Conservation (phyloP, 2,329 filamentous ascomycete genomes). For the Salinomyces thailandicus region DNA sequence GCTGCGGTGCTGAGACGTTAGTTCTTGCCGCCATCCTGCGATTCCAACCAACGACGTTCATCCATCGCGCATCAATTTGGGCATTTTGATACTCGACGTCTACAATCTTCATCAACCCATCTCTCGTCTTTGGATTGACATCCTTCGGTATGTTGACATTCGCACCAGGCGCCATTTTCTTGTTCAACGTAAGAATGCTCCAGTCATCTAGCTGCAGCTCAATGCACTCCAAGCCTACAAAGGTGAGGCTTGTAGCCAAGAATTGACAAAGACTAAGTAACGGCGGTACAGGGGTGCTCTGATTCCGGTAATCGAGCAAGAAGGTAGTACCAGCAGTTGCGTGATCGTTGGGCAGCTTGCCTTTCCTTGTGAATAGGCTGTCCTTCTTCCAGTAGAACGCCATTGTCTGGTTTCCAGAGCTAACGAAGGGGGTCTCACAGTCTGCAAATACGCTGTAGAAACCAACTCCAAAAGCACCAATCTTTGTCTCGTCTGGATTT, state of each 20-base stretch:
- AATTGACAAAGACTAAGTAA: slow-evolving; percentile 84
- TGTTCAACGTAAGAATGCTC: slow-evolving; percentile 65
- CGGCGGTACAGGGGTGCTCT: slow-evolving; percentile 74
- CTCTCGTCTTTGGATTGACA: slow-evolving; percentile 70
- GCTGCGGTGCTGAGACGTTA: slow-evolving; percentile 31
- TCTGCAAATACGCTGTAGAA: slow-evolving; percentile 99
- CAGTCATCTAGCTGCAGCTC: slow-evolving; percentile 88
- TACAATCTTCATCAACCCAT: slow-evolving; percentile 76
- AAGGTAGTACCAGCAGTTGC: slow-evolving; percentile 63
- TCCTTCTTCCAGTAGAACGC: slow-evolving; percentile 99
- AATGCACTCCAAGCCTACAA: slow-evolving; percentile 78
- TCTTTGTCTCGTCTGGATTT: slow-evolving; percentile 97
- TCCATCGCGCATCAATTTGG: slow-evolving; percentile 84
- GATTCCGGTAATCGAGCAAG: slow-evolving; percentile 84
- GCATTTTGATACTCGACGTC: slow-evolving; percentile 76
- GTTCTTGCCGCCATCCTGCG: slow-evolving; percentile 30
- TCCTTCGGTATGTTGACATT: slow-evolving; percentile 64
- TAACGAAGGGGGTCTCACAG: slow-evolving; percentile 94
- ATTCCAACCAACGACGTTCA: slow-evolving; percentile 82
- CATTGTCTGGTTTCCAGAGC: slow-evolving; percentile 86
- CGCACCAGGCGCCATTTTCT: slow-evolving; percentile 72
- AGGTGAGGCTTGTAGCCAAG: slow-evolving; percentile 86
- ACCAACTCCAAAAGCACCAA: slow-evolving; percentile 93
- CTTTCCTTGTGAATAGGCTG: slow-evolving; percentile 80
- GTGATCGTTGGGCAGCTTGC: slow-evolving; percentile 56